Percentiles rank a stretch among this genome's conserved stretches.
These are phyloP conservation scores for Coniochaeta ligniaria DNA, from an alignment of 2,329 filamentous ascomycete genomes.

Conservation along the genomic window DNA sequence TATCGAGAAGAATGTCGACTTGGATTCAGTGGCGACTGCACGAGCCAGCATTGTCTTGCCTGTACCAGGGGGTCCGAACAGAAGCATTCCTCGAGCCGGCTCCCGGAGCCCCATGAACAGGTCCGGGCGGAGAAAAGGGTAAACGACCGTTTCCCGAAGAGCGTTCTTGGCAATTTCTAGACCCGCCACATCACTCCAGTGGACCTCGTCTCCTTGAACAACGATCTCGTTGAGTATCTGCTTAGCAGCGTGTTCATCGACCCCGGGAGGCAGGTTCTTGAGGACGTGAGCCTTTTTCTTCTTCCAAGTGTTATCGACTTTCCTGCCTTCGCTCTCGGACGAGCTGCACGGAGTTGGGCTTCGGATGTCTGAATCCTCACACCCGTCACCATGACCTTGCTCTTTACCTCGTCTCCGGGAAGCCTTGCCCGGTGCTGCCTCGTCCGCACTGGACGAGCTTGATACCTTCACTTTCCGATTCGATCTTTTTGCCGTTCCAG, in stretches of 20 bases:
- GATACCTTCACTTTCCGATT: background rate
- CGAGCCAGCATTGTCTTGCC: conserved; percentile 97
- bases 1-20: conserved; percentile 94
- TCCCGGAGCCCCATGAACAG: conserved; percentile 93
- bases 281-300: conserved; percentile 57
- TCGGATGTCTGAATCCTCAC: background rate
- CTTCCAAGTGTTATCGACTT: conserved; percentile 48
- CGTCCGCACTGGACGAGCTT: background rate
- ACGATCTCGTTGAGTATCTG: conserved; percentile 97
- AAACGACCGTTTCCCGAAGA: conserved; percentile 91
- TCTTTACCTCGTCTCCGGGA: background rate
- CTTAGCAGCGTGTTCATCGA: conserved; percentile 76
- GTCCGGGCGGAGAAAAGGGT: conserved; percentile 91
- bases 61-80: conserved; percentile 96
- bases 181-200: conserved; percentile 90
- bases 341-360: conserved; percentile 27
- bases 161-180: conserved; percentile 86
- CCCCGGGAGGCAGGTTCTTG: conserved; percentile 71
- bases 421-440: background rate
- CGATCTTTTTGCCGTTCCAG: background rate
- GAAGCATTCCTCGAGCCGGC: conserved; percentile 86
- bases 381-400: background rate
- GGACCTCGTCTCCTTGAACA: conserved; percentile 87
- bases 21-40: conserved; percentile 89
- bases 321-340: conserved; percentile 29